These are phyloP conservation scores for Phytophthora meadii DNA, from an alignment of 352 stramenopile genomes.

Conservation along the genomic window DNA sequence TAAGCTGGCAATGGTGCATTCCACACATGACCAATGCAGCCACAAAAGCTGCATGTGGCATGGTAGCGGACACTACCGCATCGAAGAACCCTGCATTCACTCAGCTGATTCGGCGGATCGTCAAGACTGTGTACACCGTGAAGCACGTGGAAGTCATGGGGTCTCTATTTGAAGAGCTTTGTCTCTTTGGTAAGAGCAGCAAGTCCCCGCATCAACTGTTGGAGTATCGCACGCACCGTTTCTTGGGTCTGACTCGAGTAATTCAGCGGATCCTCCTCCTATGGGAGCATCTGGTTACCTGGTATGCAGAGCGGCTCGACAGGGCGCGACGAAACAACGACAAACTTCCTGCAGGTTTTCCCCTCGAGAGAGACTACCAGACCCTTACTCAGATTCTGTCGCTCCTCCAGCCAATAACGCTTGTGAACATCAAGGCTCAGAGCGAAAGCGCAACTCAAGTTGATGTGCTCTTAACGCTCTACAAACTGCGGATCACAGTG, in stretches of 20 bases:
- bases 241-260: slow-evolving; percentile 5
- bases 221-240: slow-evolving; percentile 8
- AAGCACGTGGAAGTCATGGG: slow-evolving; percentile 16
- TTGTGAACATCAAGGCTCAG: slow-evolving; percentile 4
- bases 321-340: not conserved
- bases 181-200: slow-evolving; percentile 6
- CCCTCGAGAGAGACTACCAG: slow-evolving; percentile 7
- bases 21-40: no score
- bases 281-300: slow-evolving; percentile 11
- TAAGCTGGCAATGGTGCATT: no score
- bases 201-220: slow-evolving; percentile 10
- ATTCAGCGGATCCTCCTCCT: slow-evolving; percentile 5
- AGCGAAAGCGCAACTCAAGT: slow-evolving; percentile 4
- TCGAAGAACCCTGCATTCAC: no score
- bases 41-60: no score
- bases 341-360: slow-evolving; percentile 4
- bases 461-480: not conserved
- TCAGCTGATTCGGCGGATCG: no score
- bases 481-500: no score
- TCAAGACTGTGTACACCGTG: not conserved
- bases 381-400: slow-evolving; percentile 1
- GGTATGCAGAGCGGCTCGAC: slow-evolving; percentile 4
- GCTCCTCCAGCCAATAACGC: slow-evolving; percentile 1
- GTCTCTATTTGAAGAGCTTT: slow-evolving; percentile 10
- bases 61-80: no score